Evolutionary conservation across 345 rosid species (phyloP), one percentile per base, ranked within the genome.

Genomic region (Pistacia vera): DNA sequence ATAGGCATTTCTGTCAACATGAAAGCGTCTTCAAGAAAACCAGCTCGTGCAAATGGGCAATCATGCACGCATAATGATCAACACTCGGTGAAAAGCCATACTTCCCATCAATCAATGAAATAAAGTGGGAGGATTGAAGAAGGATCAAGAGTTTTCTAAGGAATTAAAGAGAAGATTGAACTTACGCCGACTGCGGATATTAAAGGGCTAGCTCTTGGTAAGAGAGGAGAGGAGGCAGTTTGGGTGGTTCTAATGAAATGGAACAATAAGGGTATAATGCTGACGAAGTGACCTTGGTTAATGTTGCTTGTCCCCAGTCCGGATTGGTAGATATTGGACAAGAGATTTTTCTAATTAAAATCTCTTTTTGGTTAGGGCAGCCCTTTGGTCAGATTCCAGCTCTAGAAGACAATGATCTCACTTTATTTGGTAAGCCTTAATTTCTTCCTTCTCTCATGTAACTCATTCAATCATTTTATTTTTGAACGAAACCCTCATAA

Each of bases 311-410:
- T 78, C 81, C 86, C 77, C 87, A 80, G 68, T 86, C 91, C 6
- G 89, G 91, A 13, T 57, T 85, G 75, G 81, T 84, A 33, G 74
- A 83, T 65, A 62, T 55, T 4, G 90, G 90, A 17, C 66, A 67
- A 38, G 69, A 79, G 70, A 82, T 88, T 4, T 56, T 3, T n/a
- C 36, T 35, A 25, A 55, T 18, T 44, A 30, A 30, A 30, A 30
- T 30, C 33, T 30, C 33, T 77, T 20, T 22, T 38, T 75, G 57
- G 17, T 14, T 13, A 75, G 83, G 85, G 8, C 88, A 91, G 98
- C 98, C 98, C 16, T 94, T 94, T 22, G 98, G 98, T 44, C 88
- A 73, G 72, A 79, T 94, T 80, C 98, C 98, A 36, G 97, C 80
- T 18, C 86, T 94, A 22, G 94, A 94, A 87, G 98, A 94, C 63